phyloP scores from a whole-genome alignment of 805 yeast species.

The Wickerhamiella cacticola region DNA sequence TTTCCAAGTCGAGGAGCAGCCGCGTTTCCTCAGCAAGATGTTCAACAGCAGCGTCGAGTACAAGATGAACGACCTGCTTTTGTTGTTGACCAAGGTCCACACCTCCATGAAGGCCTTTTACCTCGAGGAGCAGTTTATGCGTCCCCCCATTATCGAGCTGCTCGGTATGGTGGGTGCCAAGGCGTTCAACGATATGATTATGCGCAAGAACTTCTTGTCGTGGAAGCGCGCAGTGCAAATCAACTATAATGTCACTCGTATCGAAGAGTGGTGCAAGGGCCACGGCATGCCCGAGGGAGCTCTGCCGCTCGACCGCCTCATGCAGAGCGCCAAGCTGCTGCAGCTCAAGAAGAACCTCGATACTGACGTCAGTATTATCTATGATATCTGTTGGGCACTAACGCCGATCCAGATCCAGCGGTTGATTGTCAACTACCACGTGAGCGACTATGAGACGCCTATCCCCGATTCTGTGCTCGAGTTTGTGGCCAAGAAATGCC shows the following conservation, averaged over 20 bases:
- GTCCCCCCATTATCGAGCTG: conserved; percentile 72
- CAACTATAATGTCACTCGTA: conserved; percentile 88
- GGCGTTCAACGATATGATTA: conserved; percentile 88
- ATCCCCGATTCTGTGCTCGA: conserved; percentile 69
- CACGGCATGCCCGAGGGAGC: conserved; percentile 85
- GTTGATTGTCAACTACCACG: conserved; percentile 73
- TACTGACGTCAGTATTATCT: conserved; percentile 81
- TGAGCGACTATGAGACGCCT: conserved; percentile 92
- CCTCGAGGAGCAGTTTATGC: conserved; percentile 72
- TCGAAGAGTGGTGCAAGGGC: conserved; percentile 97
- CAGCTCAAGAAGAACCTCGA: conserved; percentile 83
- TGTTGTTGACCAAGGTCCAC: conserved; percentile 78
- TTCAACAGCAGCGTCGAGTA: conserved; percentile 54
- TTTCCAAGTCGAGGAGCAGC: conserved; percentile 72
- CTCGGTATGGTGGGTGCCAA: conserved; percentile 79
- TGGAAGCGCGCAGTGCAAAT: conserved; percentile 98
- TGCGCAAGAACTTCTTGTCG: conserved; percentile 86
- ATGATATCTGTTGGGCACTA: conserved; percentile 88
- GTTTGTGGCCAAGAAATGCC: conserved; percentile 47
- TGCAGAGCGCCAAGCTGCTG: conserved; percentile 85
- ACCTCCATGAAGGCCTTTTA: conserved; percentile 89
- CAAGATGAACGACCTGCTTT: conserved; percentile 89
- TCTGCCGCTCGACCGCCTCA: conserved; percentile 67
- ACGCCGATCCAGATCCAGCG: conserved; percentile 94
- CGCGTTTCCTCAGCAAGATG: conserved; percentile 72